These are phyloP conservation scores for Ensete glaucum DNA, from an alignment of 176 grass and related monocot species.

Conservation along the genomic window DNA sequence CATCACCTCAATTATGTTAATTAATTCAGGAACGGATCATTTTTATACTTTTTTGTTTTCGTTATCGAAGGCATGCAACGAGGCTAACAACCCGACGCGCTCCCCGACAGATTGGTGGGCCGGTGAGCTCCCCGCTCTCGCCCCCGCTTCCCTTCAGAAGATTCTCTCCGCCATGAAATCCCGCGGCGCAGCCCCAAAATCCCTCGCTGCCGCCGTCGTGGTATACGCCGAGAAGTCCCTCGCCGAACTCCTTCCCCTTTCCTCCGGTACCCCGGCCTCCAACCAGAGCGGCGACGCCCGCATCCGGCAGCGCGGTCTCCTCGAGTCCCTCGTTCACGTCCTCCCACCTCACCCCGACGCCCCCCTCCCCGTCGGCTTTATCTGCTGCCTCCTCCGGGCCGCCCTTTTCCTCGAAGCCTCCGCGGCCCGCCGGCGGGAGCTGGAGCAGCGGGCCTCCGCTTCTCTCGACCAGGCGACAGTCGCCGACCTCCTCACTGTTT, in stretches of 20 bases:
- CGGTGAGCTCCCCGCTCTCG: constrained; percentile 30
- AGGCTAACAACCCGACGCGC: constrained; percentile 41
- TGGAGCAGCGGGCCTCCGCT: constrained; percentile 53
- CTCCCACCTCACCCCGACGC: constrained; percentile 33
- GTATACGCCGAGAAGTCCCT: constrained; percentile 42
- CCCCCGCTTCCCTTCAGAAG: constrained; percentile 43
- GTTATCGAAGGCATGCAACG: constrained; percentile 36
- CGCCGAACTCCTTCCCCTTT: constrained; percentile 13
- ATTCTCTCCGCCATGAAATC: constrained; percentile 39
- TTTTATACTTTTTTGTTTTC: background rate
- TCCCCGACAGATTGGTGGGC: constrained; percentile 53
- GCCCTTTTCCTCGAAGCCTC: constrained; percentile 26
- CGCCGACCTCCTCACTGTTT: constrained; percentile 40
- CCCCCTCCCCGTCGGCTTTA: constrained; percentile 39
- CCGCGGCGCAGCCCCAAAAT: constrained; percentile 24
- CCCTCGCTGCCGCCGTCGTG: constrained; percentile 28
- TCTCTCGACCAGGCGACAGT: constrained; percentile 50
- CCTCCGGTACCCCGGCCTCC: background rate
- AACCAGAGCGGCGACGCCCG: background rate
- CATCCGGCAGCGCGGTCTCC: constrained; percentile 12
- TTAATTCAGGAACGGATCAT: too few relatives aligned
- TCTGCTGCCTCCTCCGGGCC: constrained; percentile 56
- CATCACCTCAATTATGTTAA: too few relatives aligned
- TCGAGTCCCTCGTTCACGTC: constrained; percentile 41
- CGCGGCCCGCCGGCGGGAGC: constrained; percentile 31